Evolutionary conservation across 2,329 filamentous ascomycete genomes (phyloP), one percentile per base, ranked within the genome.

Genomic region (Ceratocystiopsis brevicomis): DNA sequence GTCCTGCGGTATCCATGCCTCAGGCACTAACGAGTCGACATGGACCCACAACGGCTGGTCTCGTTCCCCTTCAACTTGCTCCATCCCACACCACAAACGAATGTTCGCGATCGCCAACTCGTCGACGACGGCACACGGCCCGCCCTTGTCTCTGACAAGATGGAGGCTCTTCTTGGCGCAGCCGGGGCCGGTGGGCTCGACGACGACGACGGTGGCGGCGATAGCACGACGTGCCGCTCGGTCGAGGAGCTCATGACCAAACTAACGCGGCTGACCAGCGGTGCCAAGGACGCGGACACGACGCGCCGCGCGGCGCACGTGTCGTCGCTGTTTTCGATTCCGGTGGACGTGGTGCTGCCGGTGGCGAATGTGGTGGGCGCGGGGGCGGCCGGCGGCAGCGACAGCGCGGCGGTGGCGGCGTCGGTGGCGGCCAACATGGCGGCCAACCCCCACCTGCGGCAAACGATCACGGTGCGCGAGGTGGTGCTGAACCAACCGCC

Each of bases 241-340:
- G 46, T 61, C 38, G 61, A 66, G 16, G 67, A 74, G 25, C 55
- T 76, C 8, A 61, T 66, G 48, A 49, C 51, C 18, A 62, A 62
- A n/a, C 55, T 76, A 19, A 59, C 59, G 35, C 51, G 53, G 9
- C 47, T 62, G 0, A 53, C 73, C 39, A 53, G 57, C 6, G 52
- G 56, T 16, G 53, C 56, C 19, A 71, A 66, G 47, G 59, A 61
- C 16, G 63, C 64, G 5, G 58, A 62, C 12, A 67, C 60, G 17
- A 30, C 25, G 25, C 25, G 25, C 25, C 66, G 65, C 40, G 69
- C 67, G 37, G 62, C 72, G 43, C 68, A 70, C 48, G 55, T 71
- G 12, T 60, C 64, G 9, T 53, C 59, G 16, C 65, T 58, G 2
- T 60, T 71, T 42, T 65, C 70, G 47, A 53, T 76, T 25, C 59